phyloP scores from a whole-genome alignment of 306 rosid genomes.

The Cucurbita argyrosperma region DNA sequence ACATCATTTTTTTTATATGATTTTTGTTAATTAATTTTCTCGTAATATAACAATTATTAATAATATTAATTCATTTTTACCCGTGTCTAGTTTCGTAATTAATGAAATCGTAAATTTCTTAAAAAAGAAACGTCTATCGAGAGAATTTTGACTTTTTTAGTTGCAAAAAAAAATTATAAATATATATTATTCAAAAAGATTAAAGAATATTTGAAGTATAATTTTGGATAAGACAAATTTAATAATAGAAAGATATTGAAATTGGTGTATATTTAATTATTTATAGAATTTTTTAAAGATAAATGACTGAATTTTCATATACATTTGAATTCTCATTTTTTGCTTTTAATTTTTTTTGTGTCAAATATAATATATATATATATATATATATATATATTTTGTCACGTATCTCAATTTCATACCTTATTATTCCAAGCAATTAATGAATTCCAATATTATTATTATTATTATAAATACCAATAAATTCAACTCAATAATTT shows the following conservation, averaged over 20 bases:
- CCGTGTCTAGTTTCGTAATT: not conserved
- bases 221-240: not conserved
- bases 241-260: not conserved
- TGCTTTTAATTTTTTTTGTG: not conserved
- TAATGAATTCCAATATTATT: not conserved
- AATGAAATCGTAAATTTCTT: not conserved
- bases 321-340: not conserved
- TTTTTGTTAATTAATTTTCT: not conserved
- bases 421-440: not conserved
- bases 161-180: not conserved
- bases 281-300: not conserved
- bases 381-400: not conserved
- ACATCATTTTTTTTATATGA: not conserved
- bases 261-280: not conserved
- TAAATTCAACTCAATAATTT: not conserved
- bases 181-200: not conserved
- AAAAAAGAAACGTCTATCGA: not conserved
- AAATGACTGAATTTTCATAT: not conserved
- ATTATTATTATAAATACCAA: not conserved
- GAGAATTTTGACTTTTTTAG: not conserved
- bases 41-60: not conserved
- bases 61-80: not conserved
- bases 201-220: not conserved
- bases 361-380: conserved; percentile 3
- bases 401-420: not conserved